These are phyloP conservation scores for Ceratocystis cubensis DNA, from an alignment of 2,329 filamentous ascomycete genomes.

Conservation along the genomic window DNA sequence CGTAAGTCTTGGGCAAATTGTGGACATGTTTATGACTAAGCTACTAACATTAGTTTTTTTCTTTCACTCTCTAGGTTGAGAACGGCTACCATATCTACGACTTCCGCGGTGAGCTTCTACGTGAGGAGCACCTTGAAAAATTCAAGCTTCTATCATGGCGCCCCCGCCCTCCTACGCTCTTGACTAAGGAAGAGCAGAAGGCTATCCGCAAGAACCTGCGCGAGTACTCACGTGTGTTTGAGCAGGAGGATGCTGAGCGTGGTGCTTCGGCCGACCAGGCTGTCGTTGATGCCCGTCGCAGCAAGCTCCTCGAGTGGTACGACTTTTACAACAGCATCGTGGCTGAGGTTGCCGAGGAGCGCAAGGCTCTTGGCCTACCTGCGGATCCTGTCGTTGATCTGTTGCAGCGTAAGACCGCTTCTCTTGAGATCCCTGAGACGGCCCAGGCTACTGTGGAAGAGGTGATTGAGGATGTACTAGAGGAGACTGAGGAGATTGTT, in stretches of 20 bases:
- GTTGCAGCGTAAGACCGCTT: constrained; percentile 42
- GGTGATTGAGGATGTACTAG: constrained; percentile 68
- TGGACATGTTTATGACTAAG: not conserved
- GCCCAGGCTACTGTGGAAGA: constrained; percentile 59
- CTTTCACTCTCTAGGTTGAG: constrained; percentile 37
- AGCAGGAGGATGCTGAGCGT: constrained; percentile 87
- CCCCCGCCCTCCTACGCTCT: constrained; percentile 77
- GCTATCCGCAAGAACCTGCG: constrained; percentile 94
- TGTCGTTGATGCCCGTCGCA: constrained; percentile 76
- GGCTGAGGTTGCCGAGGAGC: constrained; percentile 59
- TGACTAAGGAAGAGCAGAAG: constrained; percentile 95
- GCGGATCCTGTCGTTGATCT: constrained; percentile 51
- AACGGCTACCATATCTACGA: constrained; percentile 98
- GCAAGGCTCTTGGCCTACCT: constrained; percentile 53
- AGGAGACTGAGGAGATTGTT: constrained; percentile 73
- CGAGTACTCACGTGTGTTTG: constrained; percentile 89
- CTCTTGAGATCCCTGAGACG: constrained; percentile 48
- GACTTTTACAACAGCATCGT: constrained; percentile 67
- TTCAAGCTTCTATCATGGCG: constrained; percentile 98
- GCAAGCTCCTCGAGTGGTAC: constrained; percentile 76
- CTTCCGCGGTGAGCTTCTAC: constrained; percentile 78
- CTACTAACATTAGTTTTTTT: not conserved
- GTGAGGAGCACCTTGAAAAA: constrained; percentile 85
- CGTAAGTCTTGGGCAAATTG: constrained; percentile 45
- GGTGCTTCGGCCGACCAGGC: constrained; percentile 88